Evolutionary conservation across 2,329 filamentous ascomycete genomes (phyloP), one percentile per base, ranked within the genome.

Genomic region (Trichoderma pleuroti): DNA sequence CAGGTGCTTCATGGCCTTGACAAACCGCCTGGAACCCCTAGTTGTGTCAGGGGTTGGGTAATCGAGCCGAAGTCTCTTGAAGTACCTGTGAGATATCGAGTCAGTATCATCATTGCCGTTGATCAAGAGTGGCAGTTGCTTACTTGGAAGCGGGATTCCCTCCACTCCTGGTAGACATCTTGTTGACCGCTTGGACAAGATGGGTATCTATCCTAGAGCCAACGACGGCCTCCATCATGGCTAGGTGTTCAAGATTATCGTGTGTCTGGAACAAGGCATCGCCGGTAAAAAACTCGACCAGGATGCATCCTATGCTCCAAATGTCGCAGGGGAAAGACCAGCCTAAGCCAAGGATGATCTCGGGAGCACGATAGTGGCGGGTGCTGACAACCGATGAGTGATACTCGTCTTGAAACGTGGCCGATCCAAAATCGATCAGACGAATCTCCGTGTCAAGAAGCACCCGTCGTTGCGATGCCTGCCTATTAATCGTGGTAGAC

Each of bases 141-240:
- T 83, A 92, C 90, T 91, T 91, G 8, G 88, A 82, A n/a, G 89
- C 89, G 5, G 87, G 84, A 75, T 90, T 91, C 62, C 85, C 85
- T 52, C 85, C 84, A 74, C 83, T 88, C 70, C 88, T 82, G 1
- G 85, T 85, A 11, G 85, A 82, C 81, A 87, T 87, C 75, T 87
- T 85, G 74, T 82, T 82, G 21, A 82, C 78, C 12, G 76, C 67
- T 64, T 81, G 80, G 5, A 92, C 86, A 7, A 92, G 84, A 72
- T 86, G 82, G 0, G 81, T 80, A 72, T 91, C 89, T 65, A 92
- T 87, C 63, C 86, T 83, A 26, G 81, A 80, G 64, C 87, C 88
- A 68, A 89, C 88, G 9, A 92, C 90, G 39, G 87, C 88, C 76
- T 91, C 90, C 90, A 92, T 92, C 90, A 92, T 92, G n/a, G 90